These are phyloP conservation scores for Penicillium bialowiezense DNA, from an alignment of 495 filamentous ascomycete genomes.

Conservation along the genomic window DNA sequence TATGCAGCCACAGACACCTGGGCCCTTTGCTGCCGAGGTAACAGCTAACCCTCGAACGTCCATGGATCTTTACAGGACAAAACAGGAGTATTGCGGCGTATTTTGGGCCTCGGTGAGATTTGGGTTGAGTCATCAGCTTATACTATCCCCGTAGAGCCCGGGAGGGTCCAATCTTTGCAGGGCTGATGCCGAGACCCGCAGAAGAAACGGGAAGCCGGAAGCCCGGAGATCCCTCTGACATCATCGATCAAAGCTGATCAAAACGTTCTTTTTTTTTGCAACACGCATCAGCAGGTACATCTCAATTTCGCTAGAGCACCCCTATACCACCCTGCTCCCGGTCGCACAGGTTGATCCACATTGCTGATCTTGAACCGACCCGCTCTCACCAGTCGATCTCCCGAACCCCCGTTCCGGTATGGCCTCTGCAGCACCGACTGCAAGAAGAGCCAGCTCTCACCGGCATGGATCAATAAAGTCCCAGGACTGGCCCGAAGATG, in stretches of 20 bases:
- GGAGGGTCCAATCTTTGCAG: not conserved
- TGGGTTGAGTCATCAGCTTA: no score
- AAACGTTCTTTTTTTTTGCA: not conserved
- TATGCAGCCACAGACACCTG: not conserved
- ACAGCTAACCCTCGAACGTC: no score
- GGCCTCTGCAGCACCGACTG: slow-evolving; percentile 8
- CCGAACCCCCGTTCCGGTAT: slow-evolving; percentile 18
- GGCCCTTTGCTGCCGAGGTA: no score
- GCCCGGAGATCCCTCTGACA: not conserved
- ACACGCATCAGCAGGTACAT: no score
- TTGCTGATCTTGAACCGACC: not conserved
- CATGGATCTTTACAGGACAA: no score
- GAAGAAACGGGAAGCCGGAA: slow-evolving; percentile 6
- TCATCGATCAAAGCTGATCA: not conserved
- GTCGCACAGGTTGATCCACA: not conserved
- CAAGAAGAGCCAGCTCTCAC: not conserved
- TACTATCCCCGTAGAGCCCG: no score
- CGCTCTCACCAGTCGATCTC: slow-evolving; percentile 11
- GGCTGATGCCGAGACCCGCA: slow-evolving; percentile 1
- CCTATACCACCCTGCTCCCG: not conserved
- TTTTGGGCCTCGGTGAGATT: no score
- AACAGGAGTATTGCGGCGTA: no score
- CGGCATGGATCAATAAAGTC: slow-evolving; percentile 7
- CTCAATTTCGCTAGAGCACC: no score
- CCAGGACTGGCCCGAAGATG: slow-evolving; percentile 15